phyloP scores from a whole-genome alignment of 164 flowering plant species.

The Tetracentron sinense region DNA sequence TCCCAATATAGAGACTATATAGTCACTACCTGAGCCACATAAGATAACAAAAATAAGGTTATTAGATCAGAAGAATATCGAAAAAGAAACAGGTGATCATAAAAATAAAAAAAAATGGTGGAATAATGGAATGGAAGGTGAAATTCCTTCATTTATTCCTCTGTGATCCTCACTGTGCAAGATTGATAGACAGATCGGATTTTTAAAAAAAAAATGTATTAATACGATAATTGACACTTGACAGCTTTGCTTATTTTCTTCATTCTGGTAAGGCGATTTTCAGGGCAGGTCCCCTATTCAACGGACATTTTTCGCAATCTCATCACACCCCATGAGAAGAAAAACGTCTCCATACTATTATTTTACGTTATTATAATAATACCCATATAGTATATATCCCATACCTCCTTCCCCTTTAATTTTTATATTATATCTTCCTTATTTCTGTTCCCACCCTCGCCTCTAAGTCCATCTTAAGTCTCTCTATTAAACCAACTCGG shows the following conservation, averaged over 20 bases:
- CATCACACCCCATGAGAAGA: background rate
- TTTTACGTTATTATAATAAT: background rate
- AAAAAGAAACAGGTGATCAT: no score
- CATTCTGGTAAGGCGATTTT: constrained; percentile 27
- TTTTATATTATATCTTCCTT: constrained; percentile 16
- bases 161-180: constrained; percentile 4
- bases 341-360: background rate
- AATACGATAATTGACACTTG: constrained; percentile 9
- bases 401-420: background rate
- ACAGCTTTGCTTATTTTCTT: constrained; percentile 20
- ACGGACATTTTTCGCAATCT: constrained; percentile 24
- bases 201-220: background rate
- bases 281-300: constrained; percentile 31
- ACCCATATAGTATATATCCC: background rate
- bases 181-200: background rate
- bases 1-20: no score
- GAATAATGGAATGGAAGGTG: constrained; percentile 21
- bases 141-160: constrained; percentile 26
- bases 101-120: background rate
- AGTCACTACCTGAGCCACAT: no score
- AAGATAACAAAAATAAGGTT: background rate
- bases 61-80: background rate
- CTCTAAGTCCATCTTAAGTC: background rate
- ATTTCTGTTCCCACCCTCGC: constrained; percentile 24
- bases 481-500: constrained; percentile 6